Conservation (phyloP, 345 rosid genomes). For the Brassica rapa region DNA sequence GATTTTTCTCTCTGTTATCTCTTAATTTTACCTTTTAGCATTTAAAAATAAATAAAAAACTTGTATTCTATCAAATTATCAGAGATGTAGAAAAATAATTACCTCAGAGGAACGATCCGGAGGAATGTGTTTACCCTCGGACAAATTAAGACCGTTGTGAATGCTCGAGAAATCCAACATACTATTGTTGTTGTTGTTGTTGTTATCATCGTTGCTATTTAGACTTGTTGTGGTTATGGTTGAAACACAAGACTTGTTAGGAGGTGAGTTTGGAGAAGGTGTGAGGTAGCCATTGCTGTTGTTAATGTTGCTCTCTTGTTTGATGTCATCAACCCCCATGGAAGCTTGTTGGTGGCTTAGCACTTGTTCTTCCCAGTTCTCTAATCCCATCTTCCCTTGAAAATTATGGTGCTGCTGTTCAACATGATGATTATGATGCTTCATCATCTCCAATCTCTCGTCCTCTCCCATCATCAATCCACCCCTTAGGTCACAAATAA, state of each 20-base stretch:
- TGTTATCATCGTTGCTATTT: slow-evolving; percentile 40
- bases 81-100: slow-evolving; percentile 5
- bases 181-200: slow-evolving; percentile 34
- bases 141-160: slow-evolving; percentile 41
- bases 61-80: neutral
- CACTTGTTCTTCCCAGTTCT: slow-evolving; percentile 70
- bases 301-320: slow-evolving; percentile 64
- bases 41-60: neutral
- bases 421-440: slow-evolving; percentile 30
- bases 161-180: slow-evolving; percentile 71
- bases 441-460: slow-evolving; percentile 48
- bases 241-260: slow-evolving; percentile 64
- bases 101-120: slow-evolving; percentile 85
- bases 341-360: slow-evolving; percentile 56
- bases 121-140: slow-evolving; percentile 62
- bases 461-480: slow-evolving; percentile 70
- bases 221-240: slow-evolving; percentile 52
- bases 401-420: slow-evolving; percentile 36
- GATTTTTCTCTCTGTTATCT: neutral
- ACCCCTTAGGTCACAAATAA: slow-evolving; percentile 45
- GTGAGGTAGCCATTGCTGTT: slow-evolving; percentile 41
- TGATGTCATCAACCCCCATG: slow-evolving; percentile 45
- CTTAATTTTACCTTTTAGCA: neutral
- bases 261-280: slow-evolving; percentile 58
- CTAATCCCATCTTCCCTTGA: slow-evolving; percentile 54